A percentile compares a stretch with the other conserved stretches of the same genome.
Conservation (phyloP, 805 yeast genomes). For the Pichia kluyveri region DNA sequence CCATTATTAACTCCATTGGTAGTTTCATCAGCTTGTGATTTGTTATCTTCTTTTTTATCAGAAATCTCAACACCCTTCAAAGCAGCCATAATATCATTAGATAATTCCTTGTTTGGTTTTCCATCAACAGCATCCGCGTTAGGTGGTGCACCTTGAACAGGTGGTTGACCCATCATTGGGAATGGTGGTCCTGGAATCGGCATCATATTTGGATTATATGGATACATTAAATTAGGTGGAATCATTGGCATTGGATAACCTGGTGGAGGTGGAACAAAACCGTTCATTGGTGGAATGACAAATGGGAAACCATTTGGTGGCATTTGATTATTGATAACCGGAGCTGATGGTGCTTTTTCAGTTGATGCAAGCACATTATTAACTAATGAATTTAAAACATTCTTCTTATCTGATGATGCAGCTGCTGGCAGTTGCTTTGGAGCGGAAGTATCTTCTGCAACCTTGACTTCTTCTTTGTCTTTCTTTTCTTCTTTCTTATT, state of each 20-base stretch:
- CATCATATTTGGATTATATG: constrained; percentile 1
- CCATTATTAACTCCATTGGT: not conserved
- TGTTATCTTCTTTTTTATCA: not conserved
- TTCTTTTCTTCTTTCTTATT: constrained; percentile 15
- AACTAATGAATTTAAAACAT: constrained; percentile 17
- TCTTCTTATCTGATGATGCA: constrained; percentile 14
- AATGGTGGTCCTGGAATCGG: not conserved
- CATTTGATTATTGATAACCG: not conserved
- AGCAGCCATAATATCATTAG: constrained; percentile 4
- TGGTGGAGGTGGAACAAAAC: constrained; percentile 3
- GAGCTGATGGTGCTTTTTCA: not conserved
- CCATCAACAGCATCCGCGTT: no score
- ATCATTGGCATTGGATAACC: constrained; percentile 4
- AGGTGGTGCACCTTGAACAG: not conserved
- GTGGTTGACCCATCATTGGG: not conserved
- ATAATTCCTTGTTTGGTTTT: not conserved
- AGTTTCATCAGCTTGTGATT: not conserved
- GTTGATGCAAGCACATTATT: not conserved
- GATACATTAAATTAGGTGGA: constrained; percentile 4
- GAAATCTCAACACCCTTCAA: not conserved
- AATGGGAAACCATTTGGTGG: not conserved
- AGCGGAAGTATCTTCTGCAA: not conserved
- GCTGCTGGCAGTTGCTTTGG: not conserved
- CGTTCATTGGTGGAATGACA: not conserved
- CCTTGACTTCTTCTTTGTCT: not conserved